These are phyloP conservation scores for Malassezia dermatis DNA, from an alignment of 1,284 basidiomycete genomes.

Conservation along the genomic window DNA sequence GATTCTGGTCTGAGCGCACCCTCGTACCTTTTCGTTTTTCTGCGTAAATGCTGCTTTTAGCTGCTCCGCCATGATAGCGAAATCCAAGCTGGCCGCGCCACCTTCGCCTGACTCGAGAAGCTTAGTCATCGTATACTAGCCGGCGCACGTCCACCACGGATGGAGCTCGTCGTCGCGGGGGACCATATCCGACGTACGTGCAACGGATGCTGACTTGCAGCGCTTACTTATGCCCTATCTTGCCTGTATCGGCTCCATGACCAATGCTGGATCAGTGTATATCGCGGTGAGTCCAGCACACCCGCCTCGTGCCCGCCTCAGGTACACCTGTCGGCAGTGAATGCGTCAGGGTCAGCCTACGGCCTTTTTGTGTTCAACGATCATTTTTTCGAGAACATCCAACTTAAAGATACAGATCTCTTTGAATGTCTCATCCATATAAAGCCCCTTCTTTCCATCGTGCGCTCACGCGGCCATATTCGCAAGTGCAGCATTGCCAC, in stretches of 20 bases:
- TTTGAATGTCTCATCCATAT: constrained; percentile 31
- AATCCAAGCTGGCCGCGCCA: neutral
- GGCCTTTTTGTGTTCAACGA: constrained; percentile 29
- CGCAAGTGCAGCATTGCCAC: constrained; percentile 4
- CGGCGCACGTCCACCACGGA: neutral
- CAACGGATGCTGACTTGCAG: constrained; percentile 1
- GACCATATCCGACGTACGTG: constrained; percentile 6
- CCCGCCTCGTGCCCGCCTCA: constrained; percentile 2
- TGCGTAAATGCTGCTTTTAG: constrained; percentile 10
- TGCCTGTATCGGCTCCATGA: constrained; percentile 14
- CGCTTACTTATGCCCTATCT: neutral
- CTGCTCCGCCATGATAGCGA: constrained; percentile 10
- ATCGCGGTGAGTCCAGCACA: constrained; percentile 2
- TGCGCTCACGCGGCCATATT: constrained; percentile 20
- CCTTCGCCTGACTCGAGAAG: neutral
- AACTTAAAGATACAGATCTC: neutral
- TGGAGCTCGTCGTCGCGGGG: constrained; percentile 10
- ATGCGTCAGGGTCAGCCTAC: constrained; percentile 36
- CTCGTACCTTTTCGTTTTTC: constrained; percentile 9
- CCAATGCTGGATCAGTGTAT: constrained; percentile 10
- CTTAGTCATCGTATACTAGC: neutral
- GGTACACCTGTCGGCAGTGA: constrained; percentile 34
- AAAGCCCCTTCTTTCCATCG: constrained; percentile 25
- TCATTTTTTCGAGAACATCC: constrained; percentile 26
- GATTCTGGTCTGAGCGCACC: constrained; percentile 16